A percentile compares a stretch with the other conserved stretches of the same genome.
Conservation (phyloP, 208 protist species). For the Strigomonas oncopelti region DNA sequence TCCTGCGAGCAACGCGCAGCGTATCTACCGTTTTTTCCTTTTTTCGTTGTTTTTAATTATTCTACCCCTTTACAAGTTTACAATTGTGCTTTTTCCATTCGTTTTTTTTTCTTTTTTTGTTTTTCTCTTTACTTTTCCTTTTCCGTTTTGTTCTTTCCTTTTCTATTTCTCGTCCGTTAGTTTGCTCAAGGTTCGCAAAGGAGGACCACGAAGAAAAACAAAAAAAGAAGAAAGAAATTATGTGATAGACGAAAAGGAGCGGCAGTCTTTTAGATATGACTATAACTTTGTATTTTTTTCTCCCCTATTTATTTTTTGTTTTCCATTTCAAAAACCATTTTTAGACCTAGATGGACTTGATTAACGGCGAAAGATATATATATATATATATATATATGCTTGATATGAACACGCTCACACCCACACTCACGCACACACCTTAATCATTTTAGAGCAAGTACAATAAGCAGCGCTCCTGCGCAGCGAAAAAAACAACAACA, state of each 20-base stretch:
- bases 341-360: too few relatives aligned
- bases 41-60: slow-evolving; percentile 11
- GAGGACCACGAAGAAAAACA: too few relatives aligned
- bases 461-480: neutral
- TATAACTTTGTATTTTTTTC: too few relatives aligned
- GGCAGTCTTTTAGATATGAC: neutral
- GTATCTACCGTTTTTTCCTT: slow-evolving; percentile 13
- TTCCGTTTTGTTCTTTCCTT: neutral
- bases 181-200: too few relatives aligned
- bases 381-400: too few relatives aligned
- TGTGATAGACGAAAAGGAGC: neutral
- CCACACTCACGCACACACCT: neutral
- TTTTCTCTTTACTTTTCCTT: slow-evolving; percentile 9
- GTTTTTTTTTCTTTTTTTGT: slow-evolving; percentile 15
- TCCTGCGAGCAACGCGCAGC: neutral
- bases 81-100: neutral
- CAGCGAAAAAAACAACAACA: neutral
- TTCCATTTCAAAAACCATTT: too few relatives aligned
- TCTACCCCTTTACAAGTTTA: too few relatives aligned
- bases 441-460: slow-evolving; percentile 1
- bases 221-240: neutral
- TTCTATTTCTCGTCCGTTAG: neutral
- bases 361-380: too few relatives aligned
- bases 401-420: neutral
- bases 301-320: too few relatives aligned